phyloP scores from a whole-genome alignment of 179 eudicot genomes.

The Pouteria campechiana region DNA sequence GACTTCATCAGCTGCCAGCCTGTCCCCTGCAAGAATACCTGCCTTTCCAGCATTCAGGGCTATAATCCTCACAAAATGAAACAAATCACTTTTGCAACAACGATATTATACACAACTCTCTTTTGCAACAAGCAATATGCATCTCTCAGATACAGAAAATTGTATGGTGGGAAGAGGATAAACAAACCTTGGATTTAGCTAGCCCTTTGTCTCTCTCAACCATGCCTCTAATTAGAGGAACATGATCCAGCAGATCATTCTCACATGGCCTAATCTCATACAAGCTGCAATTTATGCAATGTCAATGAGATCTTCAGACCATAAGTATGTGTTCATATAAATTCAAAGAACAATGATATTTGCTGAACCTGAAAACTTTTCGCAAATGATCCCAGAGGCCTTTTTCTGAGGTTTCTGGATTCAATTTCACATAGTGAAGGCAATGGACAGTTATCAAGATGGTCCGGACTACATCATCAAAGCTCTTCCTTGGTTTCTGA shows the following conservation, averaged over 20 bases:
- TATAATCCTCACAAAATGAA: no score
- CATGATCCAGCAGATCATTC: constrained; percentile 51
- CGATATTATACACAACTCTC: not conserved
- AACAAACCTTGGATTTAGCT: constrained; percentile 57
- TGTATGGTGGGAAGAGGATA: not conserved
- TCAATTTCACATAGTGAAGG: constrained; percentile 34
- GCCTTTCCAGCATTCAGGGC: no score
- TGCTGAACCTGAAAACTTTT: constrained; percentile 48
- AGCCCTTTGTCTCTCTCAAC: constrained; percentile 44
- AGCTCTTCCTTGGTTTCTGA: constrained; percentile 61
- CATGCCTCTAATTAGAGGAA: constrained; percentile 42
- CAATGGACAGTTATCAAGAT: constrained; percentile 49
- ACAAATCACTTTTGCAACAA: constrained; percentile 5
- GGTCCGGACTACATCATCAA: constrained; percentile 37
- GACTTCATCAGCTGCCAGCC: no score
- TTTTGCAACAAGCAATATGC: not conserved
- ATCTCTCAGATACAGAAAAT: not conserved
- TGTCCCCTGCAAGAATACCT: no score
- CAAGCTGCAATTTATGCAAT: constrained; percentile 26
- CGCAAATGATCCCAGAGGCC: constrained; percentile 55
- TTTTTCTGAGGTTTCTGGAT: constrained; percentile 35
- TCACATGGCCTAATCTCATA: constrained; percentile 49
- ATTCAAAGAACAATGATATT: no score
- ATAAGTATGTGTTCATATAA: not conserved
- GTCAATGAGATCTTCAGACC: not conserved